These are phyloP conservation scores for Arthrinium phaeospermum DNA, from an alignment of 2,329 filamentous ascomycete species.

Conservation along the genomic window DNA sequence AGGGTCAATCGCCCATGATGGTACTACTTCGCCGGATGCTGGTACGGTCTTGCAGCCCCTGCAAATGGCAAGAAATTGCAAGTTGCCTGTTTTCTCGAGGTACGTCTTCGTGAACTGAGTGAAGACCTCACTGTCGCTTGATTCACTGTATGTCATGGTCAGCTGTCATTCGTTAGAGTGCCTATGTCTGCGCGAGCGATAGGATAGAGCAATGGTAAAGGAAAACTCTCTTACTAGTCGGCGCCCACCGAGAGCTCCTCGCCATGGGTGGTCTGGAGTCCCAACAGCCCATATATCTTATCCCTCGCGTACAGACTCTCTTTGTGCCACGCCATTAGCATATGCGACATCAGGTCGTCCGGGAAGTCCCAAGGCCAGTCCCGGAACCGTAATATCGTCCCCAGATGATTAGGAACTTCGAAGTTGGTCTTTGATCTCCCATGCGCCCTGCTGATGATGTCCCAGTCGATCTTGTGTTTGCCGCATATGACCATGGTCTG, in stretches of 20 bases:
- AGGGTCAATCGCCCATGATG: constrained; percentile 25
- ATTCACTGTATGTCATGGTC: background rate
- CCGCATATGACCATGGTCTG: no score
- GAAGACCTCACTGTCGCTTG: constrained; percentile 21
- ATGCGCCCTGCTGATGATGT: no score
- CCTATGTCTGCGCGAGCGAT: background rate
- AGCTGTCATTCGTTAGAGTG: background rate
- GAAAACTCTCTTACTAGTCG: constrained; percentile 23
- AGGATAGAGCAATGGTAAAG: background rate
- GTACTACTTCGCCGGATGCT: constrained; percentile 4
- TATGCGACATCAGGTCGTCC: no score
- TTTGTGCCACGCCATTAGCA: no score
- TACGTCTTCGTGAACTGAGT: constrained; percentile 21
- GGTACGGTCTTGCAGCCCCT: constrained; percentile 21
- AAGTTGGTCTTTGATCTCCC: no score
- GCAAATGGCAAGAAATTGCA: constrained; percentile 23
- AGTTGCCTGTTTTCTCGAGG: constrained; percentile 21
- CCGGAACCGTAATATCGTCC: no score
- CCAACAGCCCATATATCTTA: constrained; percentile 25
- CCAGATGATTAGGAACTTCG: no score
- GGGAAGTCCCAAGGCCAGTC: no score
- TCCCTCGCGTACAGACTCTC: no score
- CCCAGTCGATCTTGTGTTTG: no score
- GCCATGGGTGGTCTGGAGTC: constrained; percentile 18
- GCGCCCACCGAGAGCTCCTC: constrained; percentile 20